phyloP scores from a whole-genome alignment of 2,329 filamentous ascomycete genomes.

The Fusarium sp. region DNA sequence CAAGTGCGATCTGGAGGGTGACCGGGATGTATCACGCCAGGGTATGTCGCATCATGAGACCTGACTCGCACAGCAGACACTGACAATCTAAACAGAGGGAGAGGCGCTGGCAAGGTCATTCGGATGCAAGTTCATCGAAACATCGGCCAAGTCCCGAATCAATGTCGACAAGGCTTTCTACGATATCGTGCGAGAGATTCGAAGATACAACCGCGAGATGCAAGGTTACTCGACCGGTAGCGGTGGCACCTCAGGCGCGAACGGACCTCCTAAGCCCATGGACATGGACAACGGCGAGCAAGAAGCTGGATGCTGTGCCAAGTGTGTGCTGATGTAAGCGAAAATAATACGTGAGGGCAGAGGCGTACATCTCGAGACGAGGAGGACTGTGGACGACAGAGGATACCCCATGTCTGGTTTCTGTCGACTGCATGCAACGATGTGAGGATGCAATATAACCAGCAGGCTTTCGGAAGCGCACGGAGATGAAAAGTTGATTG shows the following conservation, averaged over 20 bases:
- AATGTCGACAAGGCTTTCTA: slow-evolving; percentile 99
- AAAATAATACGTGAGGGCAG: slow-evolving; percentile 19
- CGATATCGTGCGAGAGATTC: slow-evolving; percentile 97
- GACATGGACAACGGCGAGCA: slow-evolving; percentile 77
- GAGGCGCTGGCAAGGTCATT: slow-evolving; percentile 87
- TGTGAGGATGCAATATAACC: slow-evolving; percentile 38
- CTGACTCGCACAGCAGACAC: slow-evolving; percentile 7
- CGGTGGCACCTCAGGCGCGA: slow-evolving; percentile 69
- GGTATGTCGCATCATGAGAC: slow-evolving; percentile 66
- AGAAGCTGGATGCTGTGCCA: slow-evolving; percentile 82
- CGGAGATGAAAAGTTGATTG: slow-evolving; percentile 46
- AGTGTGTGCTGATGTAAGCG: slow-evolving; percentile 87
- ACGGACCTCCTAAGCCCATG: slow-evolving; percentile 76
- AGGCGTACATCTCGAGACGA: slow-evolving; percentile 26
- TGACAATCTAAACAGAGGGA: slow-evolving; percentile 73
- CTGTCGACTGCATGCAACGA: slow-evolving; percentile 24
- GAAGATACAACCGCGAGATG: slow-evolving; percentile 98
- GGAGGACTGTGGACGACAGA: slow-evolving; percentile 20
- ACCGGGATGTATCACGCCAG: slow-evolving; percentile 91
- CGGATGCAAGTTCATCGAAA: slow-evolving; percentile 98
- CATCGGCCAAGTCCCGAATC: slow-evolving; percentile 96
- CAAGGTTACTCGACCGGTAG: slow-evolving; percentile 83
- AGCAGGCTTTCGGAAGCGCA: slow-evolving; percentile 34
- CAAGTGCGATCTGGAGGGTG: slow-evolving; percentile 97
- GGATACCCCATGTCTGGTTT: slow-evolving; percentile 22